Base-by-base conservation (phyloP, 2,329 filamentous ascomycete species). In the Monilinia vaccinii-corymbosi region DNA sequence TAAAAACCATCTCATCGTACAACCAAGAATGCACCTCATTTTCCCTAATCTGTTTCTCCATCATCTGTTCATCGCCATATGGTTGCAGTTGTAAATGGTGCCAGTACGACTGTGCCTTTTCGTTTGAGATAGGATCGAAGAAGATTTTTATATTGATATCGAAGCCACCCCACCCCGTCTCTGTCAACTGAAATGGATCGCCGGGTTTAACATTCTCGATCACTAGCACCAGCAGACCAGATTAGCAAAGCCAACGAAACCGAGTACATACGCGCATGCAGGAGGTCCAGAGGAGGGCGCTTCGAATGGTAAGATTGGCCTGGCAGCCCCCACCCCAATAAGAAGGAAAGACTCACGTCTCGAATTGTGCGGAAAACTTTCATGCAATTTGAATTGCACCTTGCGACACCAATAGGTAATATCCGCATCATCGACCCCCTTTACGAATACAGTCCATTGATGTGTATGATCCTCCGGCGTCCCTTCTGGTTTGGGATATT, bases 121-220 rank as follows among this genome's bases (percentile, higher is more conserved):
- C 94, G 68, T 84, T 86, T 42, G 86, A 88, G 71, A 95, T 89
- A 60, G 88, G 85, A 60, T 89, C 85, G 75, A 97, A 99, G 77
- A 96, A 96, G 48, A 99, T 81, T 71, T 96, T 91, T 72, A 99
- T 88, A 64, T 92, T 89, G 70, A 99, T 95, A 73, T 94, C 91
- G 77, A 99, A 99, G 76, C 97, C 94, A 70, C 94, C 94, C 89
- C 95, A 99, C 52, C 94, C 94, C 0, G 94, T 97, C 75, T 97
- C 94, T 64, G 84, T 83, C 63, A 97, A 88, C 70, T 90, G 79
- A 70, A 97, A 99, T 13, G 91, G 70, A 63, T 82, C 80, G n/a
- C 79, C 78, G 0, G 77, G 75, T 14, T 55, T 56, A 55, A 89
- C 83, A 62, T 84, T 83, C 70, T 96, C 92, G 70, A 94, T 79